Evolutionary conservation across 371 early-diverging fungal genomes (phyloP).

Genomic region (Circinella umbellata): DNA sequence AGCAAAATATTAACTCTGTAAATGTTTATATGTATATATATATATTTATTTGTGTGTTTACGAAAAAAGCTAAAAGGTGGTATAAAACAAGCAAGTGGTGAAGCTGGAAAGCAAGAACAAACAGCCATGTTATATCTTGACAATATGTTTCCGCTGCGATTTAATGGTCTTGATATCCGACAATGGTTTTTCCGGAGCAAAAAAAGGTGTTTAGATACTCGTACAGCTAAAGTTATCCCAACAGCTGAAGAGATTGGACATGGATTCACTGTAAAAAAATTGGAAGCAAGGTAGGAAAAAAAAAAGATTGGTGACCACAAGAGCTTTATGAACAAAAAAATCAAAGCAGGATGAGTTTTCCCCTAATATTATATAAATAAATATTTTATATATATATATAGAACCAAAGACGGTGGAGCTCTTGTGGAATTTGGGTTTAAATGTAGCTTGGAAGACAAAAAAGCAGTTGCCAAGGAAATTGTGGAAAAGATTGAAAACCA

Average conservation of each 20-base stretch:
- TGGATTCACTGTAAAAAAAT: conserved; percentile 37
- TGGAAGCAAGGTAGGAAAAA: conserved; percentile 43
- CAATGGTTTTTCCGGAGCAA: conserved; percentile 43
- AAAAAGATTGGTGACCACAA: neutral
- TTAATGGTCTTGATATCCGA: conserved; percentile 45
- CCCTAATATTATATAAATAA: too few relatives aligned
- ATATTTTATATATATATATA: conserved; percentile 15
- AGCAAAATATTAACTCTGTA: too few relatives aligned
- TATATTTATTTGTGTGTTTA: too few relatives aligned
- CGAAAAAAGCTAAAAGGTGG: neutral
- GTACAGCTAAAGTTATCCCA: conserved; percentile 35
- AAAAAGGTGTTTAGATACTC: conserved; percentile 34
- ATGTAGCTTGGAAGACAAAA: conserved; percentile 30
- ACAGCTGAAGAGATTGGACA: conserved; percentile 28
- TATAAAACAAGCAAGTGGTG: neutral
- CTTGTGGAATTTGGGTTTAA: conserved; percentile 45
- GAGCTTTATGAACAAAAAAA: too few relatives aligned
- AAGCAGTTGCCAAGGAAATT: conserved; percentile 35
- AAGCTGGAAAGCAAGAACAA: conserved; percentile 24
- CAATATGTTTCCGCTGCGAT: conserved; percentile 49
- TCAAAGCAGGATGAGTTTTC: too few relatives aligned
- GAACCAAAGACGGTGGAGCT: conserved; percentile 57
- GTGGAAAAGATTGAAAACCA: conserved; percentile 35
- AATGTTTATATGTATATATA: too few relatives aligned
- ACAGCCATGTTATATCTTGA: conserved; percentile 48